phyloP scores from a whole-genome alignment of 352 stramenopile genomes.

The Thalassiosira livingstoniorum region DNA sequence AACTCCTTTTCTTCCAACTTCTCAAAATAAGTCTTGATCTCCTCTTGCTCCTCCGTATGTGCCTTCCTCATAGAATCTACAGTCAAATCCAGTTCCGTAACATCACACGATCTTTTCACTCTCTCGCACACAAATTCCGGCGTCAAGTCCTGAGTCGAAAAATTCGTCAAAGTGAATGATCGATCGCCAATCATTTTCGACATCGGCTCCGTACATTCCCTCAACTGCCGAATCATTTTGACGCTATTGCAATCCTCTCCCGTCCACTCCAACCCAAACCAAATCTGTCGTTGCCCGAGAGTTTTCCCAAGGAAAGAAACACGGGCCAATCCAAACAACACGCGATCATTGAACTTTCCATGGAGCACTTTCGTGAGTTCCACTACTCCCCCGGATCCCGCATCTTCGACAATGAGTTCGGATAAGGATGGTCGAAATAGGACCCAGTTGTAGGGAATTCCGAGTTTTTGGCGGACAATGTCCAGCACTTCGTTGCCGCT shows the following conservation, averaged over 20 bases:
- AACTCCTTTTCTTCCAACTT: conserved; percentile 22
- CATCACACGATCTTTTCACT: conserved; percentile 44
- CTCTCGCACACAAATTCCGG: conserved; percentile 31
- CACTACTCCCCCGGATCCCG: conserved; percentile 39
- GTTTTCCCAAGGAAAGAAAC: conserved; percentile 27
- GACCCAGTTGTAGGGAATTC: conserved; percentile 49
- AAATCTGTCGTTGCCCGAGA: conserved; percentile 37
- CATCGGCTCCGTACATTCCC: conserved; percentile 24
- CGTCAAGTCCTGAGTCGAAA: conserved; percentile 26
- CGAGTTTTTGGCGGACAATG: conserved; percentile 30
- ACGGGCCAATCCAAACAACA: conserved; percentile 43
- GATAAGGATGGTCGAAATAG: conserved; percentile 34
- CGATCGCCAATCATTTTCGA: conserved; percentile 41
- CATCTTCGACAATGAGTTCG: conserved; percentile 41
- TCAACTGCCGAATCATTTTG: conserved; percentile 21
- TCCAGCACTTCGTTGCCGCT: conserved; percentile 19
- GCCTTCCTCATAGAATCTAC: conserved; percentile 32
- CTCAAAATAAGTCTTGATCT: conserved; percentile 34
- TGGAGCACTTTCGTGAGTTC: conserved; percentile 44
- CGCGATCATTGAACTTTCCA: conserved; percentile 32
- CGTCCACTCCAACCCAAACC: conserved; percentile 41
- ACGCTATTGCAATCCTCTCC: conserved; percentile 37
- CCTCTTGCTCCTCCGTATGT: conserved; percentile 42
- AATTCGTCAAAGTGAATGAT: conserved; percentile 43
- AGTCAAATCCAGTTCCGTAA: conserved; percentile 32